Evolutionary conservation across 1,139 yeast genomes (phyloP).

Genomic region (Saccharomyces hybrid): DNA sequence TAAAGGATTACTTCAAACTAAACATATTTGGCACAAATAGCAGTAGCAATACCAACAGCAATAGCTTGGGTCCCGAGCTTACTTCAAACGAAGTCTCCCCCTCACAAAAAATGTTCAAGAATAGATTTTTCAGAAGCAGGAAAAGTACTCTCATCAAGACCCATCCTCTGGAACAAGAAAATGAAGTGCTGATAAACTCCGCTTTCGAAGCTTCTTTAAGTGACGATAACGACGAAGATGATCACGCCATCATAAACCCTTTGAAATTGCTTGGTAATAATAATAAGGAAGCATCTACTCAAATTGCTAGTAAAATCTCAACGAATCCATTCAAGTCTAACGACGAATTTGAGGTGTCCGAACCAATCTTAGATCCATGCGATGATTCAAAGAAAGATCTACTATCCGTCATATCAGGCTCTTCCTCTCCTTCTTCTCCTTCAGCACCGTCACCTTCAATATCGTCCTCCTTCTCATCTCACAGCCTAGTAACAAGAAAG

Average conservation of each 20-base stretch:
- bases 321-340: background rate
- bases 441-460: background rate
- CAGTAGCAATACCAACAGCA: slow-evolving; percentile 1
- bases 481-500: background rate
- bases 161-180: background rate
- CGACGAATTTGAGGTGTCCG: background rate
- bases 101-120: background rate
- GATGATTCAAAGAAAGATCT: background rate
- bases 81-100: background rate
- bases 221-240: background rate
- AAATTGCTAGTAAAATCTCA: background rate
- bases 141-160: background rate
- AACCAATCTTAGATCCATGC: background rate
- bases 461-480: background rate
- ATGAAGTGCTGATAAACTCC: background rate
- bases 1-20: slow-evolving; percentile 18
- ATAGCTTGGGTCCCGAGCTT: background rate
- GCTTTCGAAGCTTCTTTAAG: background rate
- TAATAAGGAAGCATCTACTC: background rate
- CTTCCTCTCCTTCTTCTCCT: background rate
- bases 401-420: background rate
- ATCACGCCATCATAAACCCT: background rate
- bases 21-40: slow-evolving; percentile 13
- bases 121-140: background rate
- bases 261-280: background rate